Conservation (phyloP, 495 filamentous ascomycete species). For the Cenococcum geophilum region DNA sequence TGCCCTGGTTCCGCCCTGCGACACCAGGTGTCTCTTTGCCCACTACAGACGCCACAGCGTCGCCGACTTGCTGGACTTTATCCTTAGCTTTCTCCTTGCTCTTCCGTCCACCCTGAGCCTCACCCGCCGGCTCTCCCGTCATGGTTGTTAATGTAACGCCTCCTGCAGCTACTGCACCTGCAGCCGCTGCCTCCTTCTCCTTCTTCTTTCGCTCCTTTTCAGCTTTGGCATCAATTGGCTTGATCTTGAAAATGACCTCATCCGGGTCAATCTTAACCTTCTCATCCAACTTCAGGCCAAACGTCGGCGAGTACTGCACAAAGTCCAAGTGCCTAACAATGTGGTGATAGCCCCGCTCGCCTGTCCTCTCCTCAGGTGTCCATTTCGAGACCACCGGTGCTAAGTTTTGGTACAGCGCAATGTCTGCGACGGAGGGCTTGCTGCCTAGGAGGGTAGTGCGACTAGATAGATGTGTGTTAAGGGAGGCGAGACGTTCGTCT, state of each 20-base stretch:
- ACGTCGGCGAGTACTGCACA: constrained; percentile 80
- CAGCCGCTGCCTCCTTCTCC: constrained; percentile 39
- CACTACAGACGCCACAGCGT: constrained; percentile 29
- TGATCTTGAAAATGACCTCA: constrained; percentile 62
- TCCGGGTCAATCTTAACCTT: constrained; percentile 75
- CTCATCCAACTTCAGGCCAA: constrained; percentile 65
- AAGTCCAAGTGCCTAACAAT: constrained; percentile 91
- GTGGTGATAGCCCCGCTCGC: constrained; percentile 82
- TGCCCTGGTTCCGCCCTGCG: constrained; percentile 52
- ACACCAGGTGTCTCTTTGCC: constrained; percentile 15
- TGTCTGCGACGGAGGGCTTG: constrained; percentile 86
- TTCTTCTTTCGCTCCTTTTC: constrained; percentile 51
- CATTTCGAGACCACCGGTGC: constrained; percentile 73
- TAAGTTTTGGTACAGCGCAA: constrained; percentile 76
- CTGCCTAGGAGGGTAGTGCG: constrained; percentile 84
- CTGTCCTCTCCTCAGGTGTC: constrained; percentile 81
- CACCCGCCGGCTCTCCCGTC: constrained; percentile 8
- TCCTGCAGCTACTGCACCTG: constrained; percentile 25
- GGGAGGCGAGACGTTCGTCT: constrained; percentile 52
- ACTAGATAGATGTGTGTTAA: constrained; percentile 81
- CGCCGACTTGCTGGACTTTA: constrained; percentile 30
- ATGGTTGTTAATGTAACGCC: constrained; percentile 18
- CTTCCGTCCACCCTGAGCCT: constrained; percentile 20
- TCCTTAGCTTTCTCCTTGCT: constrained; percentile 37
- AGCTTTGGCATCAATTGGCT: constrained; percentile 46